Conservation (phyloP, 1,284 basidiomycete genomes). For the Amylostereum chailletii region DNA sequence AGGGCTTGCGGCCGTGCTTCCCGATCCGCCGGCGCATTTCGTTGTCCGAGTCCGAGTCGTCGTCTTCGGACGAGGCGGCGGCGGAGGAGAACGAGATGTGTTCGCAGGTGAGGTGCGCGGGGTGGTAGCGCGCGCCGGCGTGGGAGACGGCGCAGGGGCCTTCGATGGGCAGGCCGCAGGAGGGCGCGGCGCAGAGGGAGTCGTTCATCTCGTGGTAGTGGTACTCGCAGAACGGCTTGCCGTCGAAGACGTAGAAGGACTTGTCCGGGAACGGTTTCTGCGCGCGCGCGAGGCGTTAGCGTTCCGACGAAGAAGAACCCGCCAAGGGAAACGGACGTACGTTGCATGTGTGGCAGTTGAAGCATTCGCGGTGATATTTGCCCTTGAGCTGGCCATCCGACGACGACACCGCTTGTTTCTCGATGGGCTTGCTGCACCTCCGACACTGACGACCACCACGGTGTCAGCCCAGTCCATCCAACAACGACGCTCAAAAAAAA, state of each 20-base stretch:
- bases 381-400: conserved; percentile 88
- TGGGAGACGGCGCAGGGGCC: conserved; percentile 82
- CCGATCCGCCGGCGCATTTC: background rate
- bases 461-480: conserved; percentile 8
- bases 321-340: conserved; percentile 28
- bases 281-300: background rate
- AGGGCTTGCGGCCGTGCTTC: background rate
- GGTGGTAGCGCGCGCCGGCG: conserved; percentile 72
- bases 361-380: conserved; percentile 86
- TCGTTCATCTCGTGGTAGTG: conserved; percentile 88
- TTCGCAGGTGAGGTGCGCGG: conserved; percentile 75
- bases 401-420: conserved; percentile 84
- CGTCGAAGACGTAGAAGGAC: conserved; percentile 82
- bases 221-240: conserved; percentile 80
- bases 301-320: conserved; percentile 3
- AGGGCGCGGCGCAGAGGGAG: conserved; percentile 69
- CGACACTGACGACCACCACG: conserved; percentile 51
- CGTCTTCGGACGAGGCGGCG: conserved; percentile 24
- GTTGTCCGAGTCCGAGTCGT: background rate
- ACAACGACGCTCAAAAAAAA: background rate
- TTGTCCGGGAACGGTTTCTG: conserved; percentile 84
- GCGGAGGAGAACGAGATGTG: conserved; percentile 19
- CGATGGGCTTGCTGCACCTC: conserved; percentile 74
- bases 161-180: conserved; percentile 84
- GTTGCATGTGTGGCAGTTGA: conserved; percentile 77